phyloP scores from a whole-genome alignment of 805 yeast genomes.

The Saturnispora zaruensis region DNA sequence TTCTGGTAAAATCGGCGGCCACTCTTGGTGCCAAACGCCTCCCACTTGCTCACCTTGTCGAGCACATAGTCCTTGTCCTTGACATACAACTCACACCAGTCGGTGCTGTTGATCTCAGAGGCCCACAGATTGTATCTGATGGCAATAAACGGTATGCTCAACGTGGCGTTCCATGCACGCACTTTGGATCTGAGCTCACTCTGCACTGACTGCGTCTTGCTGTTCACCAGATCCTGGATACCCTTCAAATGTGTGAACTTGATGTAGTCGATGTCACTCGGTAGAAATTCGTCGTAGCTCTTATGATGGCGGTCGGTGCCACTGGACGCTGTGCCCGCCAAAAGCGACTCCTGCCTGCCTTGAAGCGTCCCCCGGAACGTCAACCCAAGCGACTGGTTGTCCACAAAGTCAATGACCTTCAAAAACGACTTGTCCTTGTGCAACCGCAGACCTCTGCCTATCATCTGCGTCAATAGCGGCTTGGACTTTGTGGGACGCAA shows the following conservation, averaged over 20 bases:
- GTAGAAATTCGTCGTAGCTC: slow-evolving; percentile 9
- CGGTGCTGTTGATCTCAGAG: background rate
- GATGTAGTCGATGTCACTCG: slow-evolving; percentile 21
- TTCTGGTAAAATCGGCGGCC: background rate
- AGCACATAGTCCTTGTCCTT: background rate
- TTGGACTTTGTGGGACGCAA: slow-evolving; percentile 77
- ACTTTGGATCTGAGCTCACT: background rate
- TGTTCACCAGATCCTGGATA: slow-evolving; percentile 19
- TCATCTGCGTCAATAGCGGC: slow-evolving; percentile 71
- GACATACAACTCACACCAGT: slow-evolving; percentile 13
- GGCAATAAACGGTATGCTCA: slow-evolving; percentile 9
- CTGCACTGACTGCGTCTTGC: background rate
- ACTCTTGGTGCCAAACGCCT: background rate
- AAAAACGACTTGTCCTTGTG: slow-evolving; percentile 57
- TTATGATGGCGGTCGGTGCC: slow-evolving; percentile 1
- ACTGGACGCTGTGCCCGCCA: slow-evolving; percentile 2
- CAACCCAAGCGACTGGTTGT: slow-evolving; percentile 34
- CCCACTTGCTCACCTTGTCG: slow-evolving; percentile 4
- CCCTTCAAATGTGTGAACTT: slow-evolving; percentile 26
- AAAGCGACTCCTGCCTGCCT: slow-evolving; percentile 15
- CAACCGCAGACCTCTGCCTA: slow-evolving; percentile 78
- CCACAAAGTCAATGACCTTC: slow-evolving; percentile 72
- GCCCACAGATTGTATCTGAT: slow-evolving; percentile 9
- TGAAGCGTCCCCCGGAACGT: slow-evolving; percentile 19
- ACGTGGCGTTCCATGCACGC: slow-evolving; percentile 8